Base-by-base conservation (phyloP, 1,284 basidiomycete species). In the Trichosporon asahii region DNA sequence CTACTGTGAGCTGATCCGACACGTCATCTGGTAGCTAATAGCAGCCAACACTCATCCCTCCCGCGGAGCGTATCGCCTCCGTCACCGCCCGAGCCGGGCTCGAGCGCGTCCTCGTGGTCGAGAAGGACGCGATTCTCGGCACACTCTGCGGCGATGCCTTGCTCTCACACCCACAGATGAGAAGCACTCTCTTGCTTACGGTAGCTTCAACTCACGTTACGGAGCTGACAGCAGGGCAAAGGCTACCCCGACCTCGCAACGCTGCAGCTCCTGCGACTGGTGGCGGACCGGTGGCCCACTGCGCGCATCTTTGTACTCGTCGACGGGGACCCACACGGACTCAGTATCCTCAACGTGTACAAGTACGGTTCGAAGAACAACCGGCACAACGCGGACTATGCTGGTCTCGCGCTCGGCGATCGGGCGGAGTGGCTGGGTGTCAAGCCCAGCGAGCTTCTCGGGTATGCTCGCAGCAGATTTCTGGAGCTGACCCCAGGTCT, bases 171-270 rank as follows among this genome's bases (percentile, higher is more conserved):
- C n/a, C 46, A 9, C n/a, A 68, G 37, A 23, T 67, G 66, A 14
- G 63, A 33, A 15, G 67, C 4, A 8, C 46, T 4, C 40, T 37
- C 11, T 1, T 60, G 86, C 40, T 64, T 18, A n/a, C 57, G 57
- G 57, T 61, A 61, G 57, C 57, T 57, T 7, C 27, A 3, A 5
- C 12, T 2, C 14, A 15, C 11, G 27, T 1, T 12, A 2, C 7
- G 21, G 7, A 67, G 31, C 68, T 71, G 25, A 70, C 63, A n/a
- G 8, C 75, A 95, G 93, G 95, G 95, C 2, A 96, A 96, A 82
- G 95, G 95, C 0, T 97, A 95, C 81, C 94, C 95, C 0, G 95
- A 97, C 77, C 81, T 96, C 1, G 90, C 93, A 0, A 95, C 95
- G 0, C 88, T 93, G 9, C 89, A 94, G 73, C 85, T 97, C 5